Conservation (phyloP, 805 yeast species). For the Candida railenensis region DNA sequence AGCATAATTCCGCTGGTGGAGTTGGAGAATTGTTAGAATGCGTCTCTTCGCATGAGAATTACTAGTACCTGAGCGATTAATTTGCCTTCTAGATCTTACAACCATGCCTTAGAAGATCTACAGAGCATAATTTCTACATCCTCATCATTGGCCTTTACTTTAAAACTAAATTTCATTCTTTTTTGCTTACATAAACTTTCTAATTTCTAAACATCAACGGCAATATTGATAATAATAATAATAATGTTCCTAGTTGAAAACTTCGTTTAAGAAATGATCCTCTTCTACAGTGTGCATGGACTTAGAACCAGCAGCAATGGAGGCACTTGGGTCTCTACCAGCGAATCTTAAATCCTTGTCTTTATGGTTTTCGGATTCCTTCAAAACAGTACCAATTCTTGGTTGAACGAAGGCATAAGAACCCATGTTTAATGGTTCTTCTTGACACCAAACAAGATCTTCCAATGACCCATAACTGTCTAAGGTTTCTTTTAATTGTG, state of each 20-base stretch:
- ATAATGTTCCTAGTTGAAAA: constrained; percentile 36
- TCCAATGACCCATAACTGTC: constrained; percentile 76
- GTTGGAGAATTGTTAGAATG: no score
- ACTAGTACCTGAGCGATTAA: no score
- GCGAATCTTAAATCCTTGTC: constrained; percentile 71
- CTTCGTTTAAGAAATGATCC: constrained; percentile 79
- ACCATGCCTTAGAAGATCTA: no score
- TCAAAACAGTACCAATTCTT: constrained; percentile 74
- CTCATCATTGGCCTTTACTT: no score
- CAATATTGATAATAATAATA: no score
- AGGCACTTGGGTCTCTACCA: constrained; percentile 97
- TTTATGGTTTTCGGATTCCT: constrained; percentile 69
- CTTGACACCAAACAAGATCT: constrained; percentile 96
- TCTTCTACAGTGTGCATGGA: constrained; percentile 85
- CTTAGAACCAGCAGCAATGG: constrained; percentile 98
- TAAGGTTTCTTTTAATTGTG: constrained; percentile 83
- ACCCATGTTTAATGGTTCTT: constrained; percentile 98
- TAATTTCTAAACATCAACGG: not conserved
- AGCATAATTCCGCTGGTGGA: no score
- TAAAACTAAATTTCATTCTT: no score
- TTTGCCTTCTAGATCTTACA: no score
- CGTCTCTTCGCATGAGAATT: no score
- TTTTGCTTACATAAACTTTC: not conserved
- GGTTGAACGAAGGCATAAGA: constrained; percentile 78
- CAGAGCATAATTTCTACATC: no score